Percentiles rank a stretch among this genome's conserved stretches.
These are phyloP conservation scores for Lithospermum erythrorhizon DNA, from an alignment of 257 asterid species.

Conservation along the genomic window DNA sequence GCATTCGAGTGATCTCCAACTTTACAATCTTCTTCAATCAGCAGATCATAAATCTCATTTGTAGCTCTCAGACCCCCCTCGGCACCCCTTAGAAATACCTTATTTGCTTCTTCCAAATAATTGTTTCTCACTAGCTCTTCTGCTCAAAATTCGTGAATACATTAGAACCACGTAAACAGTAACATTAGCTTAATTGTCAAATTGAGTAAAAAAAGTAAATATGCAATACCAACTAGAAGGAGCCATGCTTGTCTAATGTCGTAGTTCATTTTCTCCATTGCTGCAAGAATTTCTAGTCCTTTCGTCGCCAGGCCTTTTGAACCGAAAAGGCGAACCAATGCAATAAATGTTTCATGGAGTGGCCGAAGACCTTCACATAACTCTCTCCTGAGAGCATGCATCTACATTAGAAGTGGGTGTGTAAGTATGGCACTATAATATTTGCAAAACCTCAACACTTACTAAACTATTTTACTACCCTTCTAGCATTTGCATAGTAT, in stretches of 20 bases:
- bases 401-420: conserved; percentile 38
- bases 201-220: conserved; percentile 18
- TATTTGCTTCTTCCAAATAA: conserved; percentile 85
- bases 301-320: conserved; percentile 71
- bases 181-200: conserved; percentile 14
- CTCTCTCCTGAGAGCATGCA: conserved; percentile 95
- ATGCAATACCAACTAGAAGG: conserved; percentile 74
- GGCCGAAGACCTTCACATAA: conserved; percentile 95
- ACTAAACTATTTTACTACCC: not conserved
- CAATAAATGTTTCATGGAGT: conserved; percentile 84
- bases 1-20: conserved; percentile 96
- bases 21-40: conserved; percentile 87
- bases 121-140: conserved; percentile 86
- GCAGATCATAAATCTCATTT: conserved; percentile 83
- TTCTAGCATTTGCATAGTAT: not conserved
- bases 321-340: conserved; percentile 86
- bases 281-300: conserved; percentile 92
- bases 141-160: conserved; percentile 25
- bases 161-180: conserved; percentile 12
- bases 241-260: conserved; percentile 95
- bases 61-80: conserved; percentile 95
- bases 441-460: not conserved
- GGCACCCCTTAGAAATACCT: conserved; percentile 86
- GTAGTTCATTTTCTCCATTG: conserved; percentile 89
- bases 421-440: not conserved